Base-by-base conservation (phyloP, 257 asterid genomes). In the Solanum tarijense region DNA sequence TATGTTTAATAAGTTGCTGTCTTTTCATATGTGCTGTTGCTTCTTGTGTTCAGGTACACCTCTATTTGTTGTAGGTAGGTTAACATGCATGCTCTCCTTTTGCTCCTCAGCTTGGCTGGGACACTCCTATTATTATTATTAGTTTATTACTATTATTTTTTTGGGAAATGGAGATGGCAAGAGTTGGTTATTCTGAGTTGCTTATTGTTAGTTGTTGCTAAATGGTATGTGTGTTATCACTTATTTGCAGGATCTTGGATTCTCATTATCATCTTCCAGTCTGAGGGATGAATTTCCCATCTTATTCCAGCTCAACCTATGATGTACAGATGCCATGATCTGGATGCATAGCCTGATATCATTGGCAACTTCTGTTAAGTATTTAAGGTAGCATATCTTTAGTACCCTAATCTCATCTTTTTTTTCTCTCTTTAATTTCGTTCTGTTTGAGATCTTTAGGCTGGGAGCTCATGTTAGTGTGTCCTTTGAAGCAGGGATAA, bases 1-100 rank as follows among this genome's bases (percentile, higher is more conserved):
- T 92, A 89, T 52, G 79, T 93, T 36, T 92, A 88, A 79, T 48
- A 29, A 58, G 78, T 72, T 48, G 83, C 13, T 86, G 48, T 81
- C 35, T 76, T 86, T 65, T 35, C 76, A 9, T 62, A 62, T 68
- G 36, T 9, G 6, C 38, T 84, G n/a, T 85, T 88, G 88, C 90
- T 88, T 10, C 87, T 36, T 39, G 43, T 25, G 65, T 36, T 27
- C 82, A 85, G 87, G 82, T 85, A 66, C 65, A 55, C 69, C 20
- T 36, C 32, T 27, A 48, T 46, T 48, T 14, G 36, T 31, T 48
- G 69, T 31, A 82, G 69, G 86, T 43, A 82, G 68, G 86, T 43
- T 27, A 43, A 5, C 43, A 46, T 46, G 68, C 62, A 16, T 48
- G 3, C 43, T 48, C 69, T 48, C 12, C 6, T 27, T 29, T 46